Conservation (phyloP, 2,329 filamentous ascomycete species). For the Alternaria consortialis region DNA sequence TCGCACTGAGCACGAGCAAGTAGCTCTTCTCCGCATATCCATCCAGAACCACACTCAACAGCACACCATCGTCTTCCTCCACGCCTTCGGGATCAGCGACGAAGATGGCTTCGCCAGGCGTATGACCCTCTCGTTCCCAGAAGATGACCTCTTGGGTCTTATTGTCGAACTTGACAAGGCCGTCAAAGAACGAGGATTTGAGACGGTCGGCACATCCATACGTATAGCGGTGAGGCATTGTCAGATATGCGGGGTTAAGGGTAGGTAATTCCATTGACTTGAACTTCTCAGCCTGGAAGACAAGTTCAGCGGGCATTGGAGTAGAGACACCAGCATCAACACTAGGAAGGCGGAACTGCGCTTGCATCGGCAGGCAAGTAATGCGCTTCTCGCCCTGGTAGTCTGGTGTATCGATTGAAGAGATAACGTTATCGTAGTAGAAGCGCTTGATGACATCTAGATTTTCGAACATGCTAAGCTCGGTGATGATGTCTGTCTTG, state of each 20-base stretch:
- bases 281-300: slow-evolving; percentile 48
- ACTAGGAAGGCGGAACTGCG: slow-evolving; percentile 40
- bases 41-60: slow-evolving; percentile 72
- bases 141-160: slow-evolving; percentile 60
- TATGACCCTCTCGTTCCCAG: slow-evolving; percentile 70
- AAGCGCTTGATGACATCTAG: slow-evolving; percentile 71
- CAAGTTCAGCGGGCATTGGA: slow-evolving; percentile 15
- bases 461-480: slow-evolving; percentile 71
- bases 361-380: slow-evolving; percentile 38
- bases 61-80: slow-evolving; percentile 70
- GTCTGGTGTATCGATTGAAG: slow-evolving; percentile 19
- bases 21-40: slow-evolving; percentile 68
- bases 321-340: slow-evolving; percentile 46
- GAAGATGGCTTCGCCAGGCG: slow-evolving; percentile 75
- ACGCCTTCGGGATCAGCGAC: slow-evolving; percentile 61
- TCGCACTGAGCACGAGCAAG: slow-evolving; percentile 71
- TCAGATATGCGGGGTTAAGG: slow-evolving; percentile 67
- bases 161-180: slow-evolving; percentile 72
- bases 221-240: slow-evolving; percentile 66
- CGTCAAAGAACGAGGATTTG: slow-evolving; percentile 68
- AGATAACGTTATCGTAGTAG: slow-evolving; percentile 64
- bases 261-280: slow-evolving; percentile 68
- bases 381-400: slow-evolving; percentile 37
- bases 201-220: slow-evolving; percentile 68
- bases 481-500: slow-evolving; percentile 69